These are phyloP conservation scores for Thermothelomyces thermophilus DNA, from an alignment of 2,329 filamentous ascomycete genomes.

Conservation along the genomic window DNA sequence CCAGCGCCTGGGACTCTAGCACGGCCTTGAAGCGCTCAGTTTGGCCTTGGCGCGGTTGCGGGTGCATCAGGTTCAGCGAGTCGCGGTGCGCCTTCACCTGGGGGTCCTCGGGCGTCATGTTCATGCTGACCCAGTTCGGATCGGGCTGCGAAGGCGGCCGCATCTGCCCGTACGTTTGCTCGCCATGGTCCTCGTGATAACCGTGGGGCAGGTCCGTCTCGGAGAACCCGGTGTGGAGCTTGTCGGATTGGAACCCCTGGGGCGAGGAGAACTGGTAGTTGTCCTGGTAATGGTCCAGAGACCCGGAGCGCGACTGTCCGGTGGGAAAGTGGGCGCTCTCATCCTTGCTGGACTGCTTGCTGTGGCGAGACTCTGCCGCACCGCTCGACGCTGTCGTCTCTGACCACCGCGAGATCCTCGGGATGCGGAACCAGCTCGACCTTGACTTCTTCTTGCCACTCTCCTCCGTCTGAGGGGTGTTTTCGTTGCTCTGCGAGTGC, in stretches of 20 bases:
- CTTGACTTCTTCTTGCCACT: slow-evolving; percentile 88
- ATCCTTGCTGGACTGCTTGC: slow-evolving; percentile 51
- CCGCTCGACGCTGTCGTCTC: slow-evolving; percentile 90
- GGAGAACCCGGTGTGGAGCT: slow-evolving; percentile 51
- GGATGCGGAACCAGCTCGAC: slow-evolving; percentile 59
- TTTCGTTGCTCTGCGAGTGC: slow-evolving; percentile 62
- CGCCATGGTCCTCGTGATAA: slow-evolving; percentile 23
- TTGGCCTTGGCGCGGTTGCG: slow-evolving; percentile 67
- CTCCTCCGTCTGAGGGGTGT: slow-evolving; percentile 70
- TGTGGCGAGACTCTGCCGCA: slow-evolving; percentile 68
- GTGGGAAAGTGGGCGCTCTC: slow-evolving; percentile 36
- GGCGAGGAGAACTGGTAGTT: slow-evolving; percentile 50
- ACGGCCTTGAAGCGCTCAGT: slow-evolving; percentile 68
- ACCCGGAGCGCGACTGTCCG: slow-evolving; percentile 21
- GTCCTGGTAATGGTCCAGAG: slow-evolving; percentile 54
- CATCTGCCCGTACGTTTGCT: slow-evolving; percentile 25
- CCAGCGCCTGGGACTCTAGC: slow-evolving; percentile 65
- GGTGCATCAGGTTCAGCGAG: slow-evolving; percentile 72
- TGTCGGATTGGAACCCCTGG: slow-evolving; percentile 46
- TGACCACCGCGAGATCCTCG: slow-evolving; percentile 95
- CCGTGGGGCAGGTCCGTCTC: slow-evolving; percentile 39
- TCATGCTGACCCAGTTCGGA: slow-evolving; percentile 32
- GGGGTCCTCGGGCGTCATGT: slow-evolving; percentile 58
- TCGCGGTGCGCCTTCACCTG: slow-evolving; percentile 80
- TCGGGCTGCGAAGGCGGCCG: slow-evolving; percentile 33